Percentiles rank a stretch among this genome's conserved stretches.
Evolutionary conservation across 306 rosid genomes (phyloP).

Genomic region (Betula pendula): DNA sequence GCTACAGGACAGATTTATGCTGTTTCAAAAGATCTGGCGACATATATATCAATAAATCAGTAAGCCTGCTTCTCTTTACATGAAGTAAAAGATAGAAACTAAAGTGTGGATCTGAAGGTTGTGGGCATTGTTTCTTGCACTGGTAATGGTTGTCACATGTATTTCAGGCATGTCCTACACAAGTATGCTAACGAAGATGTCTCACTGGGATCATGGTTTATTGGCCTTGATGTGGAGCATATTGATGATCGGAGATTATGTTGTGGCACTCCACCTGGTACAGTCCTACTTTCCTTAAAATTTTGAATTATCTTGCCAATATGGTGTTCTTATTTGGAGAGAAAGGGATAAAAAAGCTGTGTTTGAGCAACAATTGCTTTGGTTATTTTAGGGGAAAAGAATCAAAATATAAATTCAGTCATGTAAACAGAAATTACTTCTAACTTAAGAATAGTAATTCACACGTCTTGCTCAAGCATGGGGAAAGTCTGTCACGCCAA

Average conservation of each 20-base stretch:
- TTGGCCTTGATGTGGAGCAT: slow-evolving; percentile 91
- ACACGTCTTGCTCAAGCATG: neutral
- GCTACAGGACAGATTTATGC: slow-evolving; percentile 99
- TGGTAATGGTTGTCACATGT: slow-evolving; percentile 14
- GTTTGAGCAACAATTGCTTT: too few relatives aligned
- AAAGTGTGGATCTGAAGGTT: neutral
- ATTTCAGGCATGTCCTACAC: slow-evolving; percentile 86
- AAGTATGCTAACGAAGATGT: slow-evolving; percentile 98
- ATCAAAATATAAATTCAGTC: neutral
- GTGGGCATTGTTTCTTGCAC: slow-evolving; percentile 16
- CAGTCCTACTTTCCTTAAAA: slow-evolving; percentile 3
- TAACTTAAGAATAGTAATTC: neutral
- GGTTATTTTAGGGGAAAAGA: neutral
- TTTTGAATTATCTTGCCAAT: neutral
- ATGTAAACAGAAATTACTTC: neutral
- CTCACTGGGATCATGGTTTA: slow-evolving; percentile 94
- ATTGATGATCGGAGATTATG: slow-evolving; percentile 92
- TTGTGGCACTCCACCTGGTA: slow-evolving; percentile 98
- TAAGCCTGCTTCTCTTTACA: slow-evolving; percentile 42
- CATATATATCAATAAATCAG: slow-evolving; percentile 84
- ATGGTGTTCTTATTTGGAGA: neutral
- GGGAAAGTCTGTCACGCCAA: neutral
- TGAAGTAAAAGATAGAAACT: neutral
- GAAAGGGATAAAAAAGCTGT: neutral
- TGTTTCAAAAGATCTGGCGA: slow-evolving; percentile 87